Percentiles rank a stretch among this genome's conserved stretches.
Conservation (phyloP, 768 basidiomycete genomes). For the Kwoniella dendrophila region DNA sequence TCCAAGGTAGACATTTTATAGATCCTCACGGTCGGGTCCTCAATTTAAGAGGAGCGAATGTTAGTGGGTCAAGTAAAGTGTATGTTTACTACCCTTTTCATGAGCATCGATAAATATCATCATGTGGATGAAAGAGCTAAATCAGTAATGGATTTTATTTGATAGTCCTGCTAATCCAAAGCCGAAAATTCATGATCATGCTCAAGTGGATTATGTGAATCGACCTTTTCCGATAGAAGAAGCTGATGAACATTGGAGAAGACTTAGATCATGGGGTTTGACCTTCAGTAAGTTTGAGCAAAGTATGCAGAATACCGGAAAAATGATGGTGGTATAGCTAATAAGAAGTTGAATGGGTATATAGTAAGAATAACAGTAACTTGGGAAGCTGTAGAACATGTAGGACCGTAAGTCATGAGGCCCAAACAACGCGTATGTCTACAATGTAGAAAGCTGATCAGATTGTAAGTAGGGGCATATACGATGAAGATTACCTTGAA, state of each 20-base stretch:
- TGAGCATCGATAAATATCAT: background rate
- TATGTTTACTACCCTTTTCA: constrained; percentile 54
- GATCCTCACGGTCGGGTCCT: constrained; percentile 80
- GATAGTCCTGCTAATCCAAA: constrained; percentile 22
- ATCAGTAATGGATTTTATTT: background rate
- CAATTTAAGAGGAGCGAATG: constrained; percentile 78
- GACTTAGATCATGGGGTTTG: constrained; percentile 82
- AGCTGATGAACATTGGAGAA: constrained; percentile 78
- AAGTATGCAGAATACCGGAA: background rate
- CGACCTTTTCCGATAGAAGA: constrained; percentile 88
- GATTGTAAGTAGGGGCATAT: constrained; percentile 49
- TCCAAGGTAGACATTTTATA: constrained; percentile 77
- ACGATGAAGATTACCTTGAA: constrained; percentile 77
- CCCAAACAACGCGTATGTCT: background rate
- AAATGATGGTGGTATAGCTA: background rate
- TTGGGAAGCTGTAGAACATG: constrained; percentile 96
- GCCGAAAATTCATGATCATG: constrained; percentile 26
- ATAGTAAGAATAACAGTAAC: constrained; percentile 88
- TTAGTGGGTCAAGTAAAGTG: constrained; percentile 82
- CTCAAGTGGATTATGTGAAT: constrained; percentile 68
- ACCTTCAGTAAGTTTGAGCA: constrained; percentile 68
- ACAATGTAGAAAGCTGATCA: background rate
- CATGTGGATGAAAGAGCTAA: background rate
- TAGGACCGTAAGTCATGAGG: constrained; percentile 71
- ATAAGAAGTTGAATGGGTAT: background rate